Evolutionary conservation across 345 rosid species (phyloP).

Genomic region (Litchi chinensis): DNA sequence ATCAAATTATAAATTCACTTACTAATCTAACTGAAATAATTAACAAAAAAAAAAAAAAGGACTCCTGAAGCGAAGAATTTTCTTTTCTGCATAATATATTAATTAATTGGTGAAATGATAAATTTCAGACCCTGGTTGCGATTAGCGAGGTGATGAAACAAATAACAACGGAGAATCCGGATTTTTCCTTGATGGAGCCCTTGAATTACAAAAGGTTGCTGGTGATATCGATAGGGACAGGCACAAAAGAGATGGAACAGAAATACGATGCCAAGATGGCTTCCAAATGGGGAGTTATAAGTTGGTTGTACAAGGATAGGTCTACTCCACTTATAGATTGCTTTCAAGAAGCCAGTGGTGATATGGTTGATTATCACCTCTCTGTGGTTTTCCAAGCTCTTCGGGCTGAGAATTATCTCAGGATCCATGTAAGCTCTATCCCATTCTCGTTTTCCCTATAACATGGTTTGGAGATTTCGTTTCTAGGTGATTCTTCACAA

Average conservation of each 20-base stretch:
- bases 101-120: no score
- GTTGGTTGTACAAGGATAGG: constrained; percentile 58
- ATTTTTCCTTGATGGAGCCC: constrained; percentile 39
- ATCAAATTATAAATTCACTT: background rate
- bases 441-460: no score
- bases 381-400: constrained; percentile 56
- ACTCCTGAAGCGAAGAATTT: no score
- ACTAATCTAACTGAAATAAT: no score
- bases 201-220: constrained; percentile 52
- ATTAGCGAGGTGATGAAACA: constrained; percentile 62
- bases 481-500: no score
- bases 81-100: no score
- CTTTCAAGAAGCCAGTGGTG: constrained; percentile 44
- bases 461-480: no score
- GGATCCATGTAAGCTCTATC: constrained; percentile 39
- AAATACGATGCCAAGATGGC: constrained; percentile 48
- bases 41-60: no score
- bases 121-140: constrained; percentile 60
- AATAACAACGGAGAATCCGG: constrained; percentile 50
- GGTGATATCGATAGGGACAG: constrained; percentile 74
- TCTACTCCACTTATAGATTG: constrained; percentile 57
- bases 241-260: constrained; percentile 34
- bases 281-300: constrained; percentile 66
- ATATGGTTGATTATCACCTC: constrained; percentile 66
- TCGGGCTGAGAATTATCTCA: constrained; percentile 58